Conservation (phyloP, 2,329 filamentous ascomycete species). For the Exophiala lecanii-corni region DNA sequence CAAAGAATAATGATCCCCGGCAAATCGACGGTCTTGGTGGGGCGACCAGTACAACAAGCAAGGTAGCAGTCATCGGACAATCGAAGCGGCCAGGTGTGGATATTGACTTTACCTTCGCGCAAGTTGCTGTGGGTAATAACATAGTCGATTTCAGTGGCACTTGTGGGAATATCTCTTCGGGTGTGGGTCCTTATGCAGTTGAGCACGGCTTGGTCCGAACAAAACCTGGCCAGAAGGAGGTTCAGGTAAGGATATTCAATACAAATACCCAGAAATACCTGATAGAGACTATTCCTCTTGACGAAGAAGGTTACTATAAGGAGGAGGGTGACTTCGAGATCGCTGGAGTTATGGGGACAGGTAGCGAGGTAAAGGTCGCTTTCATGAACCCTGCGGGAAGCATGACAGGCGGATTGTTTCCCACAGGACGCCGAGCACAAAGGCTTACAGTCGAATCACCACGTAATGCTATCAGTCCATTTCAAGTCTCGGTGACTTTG, state of each 20-base stretch:
- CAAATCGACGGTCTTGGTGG: slow-evolving; percentile 69
- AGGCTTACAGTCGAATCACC: slow-evolving; percentile 31
- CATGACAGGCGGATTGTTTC: slow-evolving; percentile 57
- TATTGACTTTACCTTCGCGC: slow-evolving; percentile 67
- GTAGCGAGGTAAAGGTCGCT: slow-evolving; percentile 53
- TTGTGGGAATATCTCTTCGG: slow-evolving; percentile 67
- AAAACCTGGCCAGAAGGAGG: neutral
- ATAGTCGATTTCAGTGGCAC: slow-evolving; percentile 63
- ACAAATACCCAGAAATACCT: slow-evolving; percentile 67
- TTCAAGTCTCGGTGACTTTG: slow-evolving; percentile 47
- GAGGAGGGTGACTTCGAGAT: slow-evolving; percentile 53
- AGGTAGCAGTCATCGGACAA: slow-evolving; percentile 61
- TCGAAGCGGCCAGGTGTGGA: slow-evolving; percentile 49
- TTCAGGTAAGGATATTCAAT: slow-evolving; percentile 57
- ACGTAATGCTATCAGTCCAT: slow-evolving; percentile 29
- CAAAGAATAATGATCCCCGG: slow-evolving; percentile 43
- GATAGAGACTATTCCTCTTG: slow-evolving; percentile 52
- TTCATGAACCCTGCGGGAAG: slow-evolving; percentile 60
- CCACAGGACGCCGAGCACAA: slow-evolving; percentile 54
- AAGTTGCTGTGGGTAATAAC: slow-evolving; percentile 58
- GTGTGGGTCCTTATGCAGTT: slow-evolving; percentile 59
- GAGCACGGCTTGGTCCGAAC: slow-evolving; percentile 6
- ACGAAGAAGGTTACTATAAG: slow-evolving; percentile 42
- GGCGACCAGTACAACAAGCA: slow-evolving; percentile 63
- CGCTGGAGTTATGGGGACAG: slow-evolving; percentile 58